Percentiles rank a stretch among this genome's conserved stretches.
phyloP scores from a whole-genome alignment of 768 basidiomycete species.

The Pseudohyphozyma bogoriensis region DNA sequence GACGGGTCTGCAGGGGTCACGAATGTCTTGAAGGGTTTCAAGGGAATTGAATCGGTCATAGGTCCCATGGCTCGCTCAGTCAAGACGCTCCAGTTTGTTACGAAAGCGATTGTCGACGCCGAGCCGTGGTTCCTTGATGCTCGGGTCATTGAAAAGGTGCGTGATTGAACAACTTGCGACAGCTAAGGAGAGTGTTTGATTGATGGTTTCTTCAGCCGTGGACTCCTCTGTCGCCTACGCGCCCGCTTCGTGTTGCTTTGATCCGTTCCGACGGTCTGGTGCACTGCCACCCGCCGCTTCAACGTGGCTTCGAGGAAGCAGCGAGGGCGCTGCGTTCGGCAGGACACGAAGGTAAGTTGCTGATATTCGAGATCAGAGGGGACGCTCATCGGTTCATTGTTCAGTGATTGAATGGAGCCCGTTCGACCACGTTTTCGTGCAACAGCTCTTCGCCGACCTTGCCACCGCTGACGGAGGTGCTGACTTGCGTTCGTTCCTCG shows the following conservation, averaged over 20 bases:
- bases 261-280: slow-evolving; percentile 9
- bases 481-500: slow-evolving; percentile 4
- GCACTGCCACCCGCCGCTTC: slow-evolving; percentile 8
- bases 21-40: slow-evolving; percentile 51
- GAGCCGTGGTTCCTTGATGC: slow-evolving; percentile 62
- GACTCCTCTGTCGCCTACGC: too few relatives aligned
- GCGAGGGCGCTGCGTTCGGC: background rate
- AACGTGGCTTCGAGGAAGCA: background rate
- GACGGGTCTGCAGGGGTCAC: slow-evolving; percentile 14
- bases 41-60: slow-evolving; percentile 32
- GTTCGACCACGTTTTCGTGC: slow-evolving; percentile 5
- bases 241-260: too few relatives aligned
- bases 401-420: slow-evolving; percentile 5
- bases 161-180: background rate
- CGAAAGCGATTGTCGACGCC: slow-evolving; percentile 52
- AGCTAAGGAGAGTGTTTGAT: background rate
- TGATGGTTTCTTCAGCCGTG: too few relatives aligned
- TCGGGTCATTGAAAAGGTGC: slow-evolving; percentile 32
- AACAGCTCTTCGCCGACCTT: slow-evolving; percentile 2
- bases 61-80: slow-evolving; percentile 41
- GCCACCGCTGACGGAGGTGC: slow-evolving; percentile 9
- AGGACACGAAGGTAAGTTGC: slow-evolving; percentile 5
- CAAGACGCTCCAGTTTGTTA: slow-evolving; percentile 56
- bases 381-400: background rate
- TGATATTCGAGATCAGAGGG: too few relatives aligned